These are phyloP conservation scores for Alternaria triticina DNA, from an alignment of 2,329 filamentous ascomycete species.

Conservation along the genomic window DNA sequence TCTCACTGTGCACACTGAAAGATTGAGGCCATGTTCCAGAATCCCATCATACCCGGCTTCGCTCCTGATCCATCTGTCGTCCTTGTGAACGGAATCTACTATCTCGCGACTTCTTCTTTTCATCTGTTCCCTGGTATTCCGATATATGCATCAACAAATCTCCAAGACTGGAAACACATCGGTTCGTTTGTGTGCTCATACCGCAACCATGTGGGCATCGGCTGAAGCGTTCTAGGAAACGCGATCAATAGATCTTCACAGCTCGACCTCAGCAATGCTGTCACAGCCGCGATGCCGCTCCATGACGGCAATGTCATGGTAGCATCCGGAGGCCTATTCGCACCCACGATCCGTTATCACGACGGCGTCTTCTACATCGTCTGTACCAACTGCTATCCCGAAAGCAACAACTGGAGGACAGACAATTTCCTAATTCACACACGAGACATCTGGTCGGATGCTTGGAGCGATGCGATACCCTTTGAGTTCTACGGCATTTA, in stretches of 20 bases:
- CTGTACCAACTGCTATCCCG: neutral
- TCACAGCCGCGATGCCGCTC: neutral
- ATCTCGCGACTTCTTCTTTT: slow-evolving; percentile 58
- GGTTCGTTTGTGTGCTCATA: neutral
- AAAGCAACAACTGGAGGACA: slow-evolving; percentile 7
- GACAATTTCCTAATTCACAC: neutral
- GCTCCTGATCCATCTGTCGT: slow-evolving; percentile 55
- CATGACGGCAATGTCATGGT: neutral
- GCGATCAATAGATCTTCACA: neutral
- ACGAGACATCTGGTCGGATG: neutral
- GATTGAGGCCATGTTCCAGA: neutral
- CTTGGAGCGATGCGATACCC: slow-evolving; percentile 4
- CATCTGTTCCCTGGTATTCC: slow-evolving; percentile 58
- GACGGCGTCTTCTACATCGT: slow-evolving; percentile 12
- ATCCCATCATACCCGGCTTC: slow-evolving; percentile 54
- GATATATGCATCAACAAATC: slow-evolving; percentile 57
- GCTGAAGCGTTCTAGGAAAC: neutral
- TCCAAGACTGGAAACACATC: slow-evolving; percentile 56
- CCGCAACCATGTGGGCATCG: neutral
- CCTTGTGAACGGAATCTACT: slow-evolving; percentile 53
- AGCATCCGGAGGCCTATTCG: neutral
- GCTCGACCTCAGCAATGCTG: neutral
- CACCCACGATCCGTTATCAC: slow-evolving; percentile 10
- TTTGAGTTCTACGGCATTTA: neutral
- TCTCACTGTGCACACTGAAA: neutral